Base-by-base conservation (phyloP, 192 early-diverging fungal species). In the Phycomyces nitens region DNA sequence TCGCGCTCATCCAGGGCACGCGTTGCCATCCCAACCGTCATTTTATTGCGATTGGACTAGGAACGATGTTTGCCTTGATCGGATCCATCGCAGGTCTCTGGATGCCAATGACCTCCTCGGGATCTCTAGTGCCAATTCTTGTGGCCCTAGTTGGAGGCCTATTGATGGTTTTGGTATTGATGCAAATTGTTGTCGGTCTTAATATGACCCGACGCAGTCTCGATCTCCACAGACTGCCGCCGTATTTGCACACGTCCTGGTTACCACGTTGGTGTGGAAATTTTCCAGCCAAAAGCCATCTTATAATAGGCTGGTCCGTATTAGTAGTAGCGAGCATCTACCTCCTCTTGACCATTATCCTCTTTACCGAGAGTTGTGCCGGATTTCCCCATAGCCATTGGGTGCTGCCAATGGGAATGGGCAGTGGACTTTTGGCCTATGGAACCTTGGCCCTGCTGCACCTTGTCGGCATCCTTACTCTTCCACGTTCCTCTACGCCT, bases 371-470 rank as follows among this genome's bases (percentile, higher is more conserved):
- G 10, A 53, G 58, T 27, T 63, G 55, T 21, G 29, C 20, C n/a
- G 56, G 47, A 23, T 24, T 42, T 7, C 16, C 39, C 8, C 22
- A 70, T 43, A 59, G 66, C 24, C 75, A 77, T 11, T 77, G 75
- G 21, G 56, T 71, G 22, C 66, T 74, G 12, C 69, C 72, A 18
- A 53, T 77, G 34, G 72, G 64, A 22, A 80, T 74, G 71, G 78
- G 78, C 22, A 65, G 68, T 16, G 74, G 73, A 2, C 77, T 77
- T 52, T 68, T 76, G 58, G 56, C 62, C 42, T 77, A 77, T 43
- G 78, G 78, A 11, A 68, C 75, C n/a, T 65, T 77, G 4, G 66
- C 71, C 20, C 62, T 80, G 24, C 67, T 76, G n/a, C 76, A 80
- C 21, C 70, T 80, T 5, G 69, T 77, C 23, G 60, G 68, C 11